phyloP scores from a whole-genome alignment of 148 eudicot species.

The Persicaria maculosa region DNA sequence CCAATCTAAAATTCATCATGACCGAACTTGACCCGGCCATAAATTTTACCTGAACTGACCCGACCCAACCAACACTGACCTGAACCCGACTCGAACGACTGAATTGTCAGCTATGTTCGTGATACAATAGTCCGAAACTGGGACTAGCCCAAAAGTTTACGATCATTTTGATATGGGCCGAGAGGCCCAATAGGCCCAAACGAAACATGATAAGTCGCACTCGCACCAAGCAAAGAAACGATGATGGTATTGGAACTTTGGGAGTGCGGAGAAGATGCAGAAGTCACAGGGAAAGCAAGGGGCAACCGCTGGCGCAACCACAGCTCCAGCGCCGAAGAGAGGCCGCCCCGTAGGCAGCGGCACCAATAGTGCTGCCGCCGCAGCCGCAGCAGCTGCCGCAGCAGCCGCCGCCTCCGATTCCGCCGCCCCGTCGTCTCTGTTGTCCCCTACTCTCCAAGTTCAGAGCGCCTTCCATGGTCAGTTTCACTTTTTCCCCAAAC shows the following conservation, averaged over 20 bases:
- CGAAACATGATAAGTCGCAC: neutral
- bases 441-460: slow-evolving; percentile 89
- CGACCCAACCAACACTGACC: too few species aligned
- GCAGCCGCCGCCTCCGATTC: slow-evolving; percentile 29
- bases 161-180: neutral
- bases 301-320: slow-evolving; percentile 36
- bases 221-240: neutral
- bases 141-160: too few species aligned
- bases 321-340: slow-evolving; percentile 63
- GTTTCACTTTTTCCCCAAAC: slow-evolving; percentile 16
- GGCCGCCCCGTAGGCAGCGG: slow-evolving; percentile 95
- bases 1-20: too few species aligned
- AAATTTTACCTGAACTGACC: too few species aligned
- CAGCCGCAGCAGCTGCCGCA: slow-evolving; percentile 40
- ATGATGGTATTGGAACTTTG: neutral
- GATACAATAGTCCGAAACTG: too few species aligned
- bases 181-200: neutral
- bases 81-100: too few species aligned
- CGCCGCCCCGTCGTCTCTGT: slow-evolving; percentile 52
- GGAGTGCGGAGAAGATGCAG: slow-evolving; percentile 36
- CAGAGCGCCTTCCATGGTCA: slow-evolving; percentile 74
- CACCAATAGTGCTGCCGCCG: slow-evolving; percentile 36
- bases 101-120: too few species aligned
- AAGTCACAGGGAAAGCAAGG: slow-evolving; percentile 59
- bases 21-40: too few species aligned